Evolutionary conservation across 306 rosid genomes (phyloP).

Genomic region (Rosa lucieae): DNA sequence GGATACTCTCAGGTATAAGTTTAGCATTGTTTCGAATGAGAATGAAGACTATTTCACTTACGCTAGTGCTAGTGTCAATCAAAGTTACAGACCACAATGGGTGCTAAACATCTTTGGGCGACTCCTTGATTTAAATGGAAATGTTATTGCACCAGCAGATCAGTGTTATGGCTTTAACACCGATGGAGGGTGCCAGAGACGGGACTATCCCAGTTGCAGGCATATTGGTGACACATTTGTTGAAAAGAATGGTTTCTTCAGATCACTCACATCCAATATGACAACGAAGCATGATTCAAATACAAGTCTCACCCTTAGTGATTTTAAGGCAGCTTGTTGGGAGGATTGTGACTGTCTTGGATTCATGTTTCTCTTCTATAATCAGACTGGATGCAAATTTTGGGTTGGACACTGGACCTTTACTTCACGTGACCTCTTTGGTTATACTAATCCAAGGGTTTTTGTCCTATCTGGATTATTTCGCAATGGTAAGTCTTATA

Average conservation of each 20-base stretch:
- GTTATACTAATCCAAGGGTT: background rate
- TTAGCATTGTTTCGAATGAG: background rate
- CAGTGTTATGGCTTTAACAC: background rate
- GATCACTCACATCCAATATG: background rate
- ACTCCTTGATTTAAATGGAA: background rate
- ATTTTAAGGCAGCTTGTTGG: slow-evolving; percentile 16
- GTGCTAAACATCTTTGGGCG: background rate
- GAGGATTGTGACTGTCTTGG: slow-evolving; percentile 21
- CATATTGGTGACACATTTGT: too few relatives aligned
- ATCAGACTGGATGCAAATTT: slow-evolving; percentile 15
- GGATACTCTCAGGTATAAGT: background rate
- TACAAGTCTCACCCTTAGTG: background rate
- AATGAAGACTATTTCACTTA: slow-evolving; percentile 6
- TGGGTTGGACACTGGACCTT: background rate
- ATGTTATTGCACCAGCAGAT: slow-evolving; percentile 1
- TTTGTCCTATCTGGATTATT: too few relatives aligned
- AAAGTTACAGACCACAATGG: background rate
- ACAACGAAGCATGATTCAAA: background rate
- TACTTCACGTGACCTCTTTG: too few relatives aligned
- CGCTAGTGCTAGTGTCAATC: background rate
- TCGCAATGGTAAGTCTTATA: too few relatives aligned
- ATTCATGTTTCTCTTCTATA: background rate
- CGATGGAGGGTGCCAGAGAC: background rate
- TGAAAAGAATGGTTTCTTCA: background rate
- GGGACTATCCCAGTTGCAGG: background rate